A percentile compares a stretch with the other conserved stretches of the same genome.
These are phyloP conservation scores for Arthrocladium fulminans DNA, from an alignment of 2,329 filamentous ascomycete genomes.

Conservation along the genomic window DNA sequence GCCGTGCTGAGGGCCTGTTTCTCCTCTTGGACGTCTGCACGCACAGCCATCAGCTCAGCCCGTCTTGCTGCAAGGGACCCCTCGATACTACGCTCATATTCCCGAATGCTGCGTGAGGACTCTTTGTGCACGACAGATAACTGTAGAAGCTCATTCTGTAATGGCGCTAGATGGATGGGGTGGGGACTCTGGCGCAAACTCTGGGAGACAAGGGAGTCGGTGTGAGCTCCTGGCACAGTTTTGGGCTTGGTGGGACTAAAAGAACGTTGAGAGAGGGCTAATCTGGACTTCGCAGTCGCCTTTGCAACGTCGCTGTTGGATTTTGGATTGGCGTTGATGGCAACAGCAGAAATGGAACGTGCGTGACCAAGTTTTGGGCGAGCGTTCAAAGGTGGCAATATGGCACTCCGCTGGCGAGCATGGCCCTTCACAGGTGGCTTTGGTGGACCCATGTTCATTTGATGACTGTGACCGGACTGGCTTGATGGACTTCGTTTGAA, in stretches of 20 bases:
- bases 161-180: neutral
- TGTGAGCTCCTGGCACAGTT: neutral
- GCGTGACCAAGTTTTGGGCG: neutral
- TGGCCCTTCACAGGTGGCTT: neutral
- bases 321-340: neutral
- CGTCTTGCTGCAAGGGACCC: constrained; percentile 23
- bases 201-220: neutral
- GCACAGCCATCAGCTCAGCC: neutral
- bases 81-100: constrained; percentile 22
- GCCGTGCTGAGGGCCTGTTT: neutral
- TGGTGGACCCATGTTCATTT: neutral
- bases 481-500: neutral
- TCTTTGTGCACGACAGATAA: constrained; percentile 31
- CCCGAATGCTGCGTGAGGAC: constrained; percentile 10
- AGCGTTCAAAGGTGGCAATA: neutral
- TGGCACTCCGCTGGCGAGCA: constrained; percentile 3
- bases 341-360: constrained; percentile 1
- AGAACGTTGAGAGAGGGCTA: neutral
- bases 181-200: neutral
- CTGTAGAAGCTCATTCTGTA: constrained; percentile 36
- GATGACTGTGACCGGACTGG: neutral
- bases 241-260: too few species aligned
- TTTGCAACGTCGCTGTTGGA: neutral
- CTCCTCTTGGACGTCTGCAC: neutral
- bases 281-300: neutral